Evolutionary conservation across 495 filamentous ascomycete genomes (phyloP).

Genomic region (Clohesyomyces aquaticus): DNA sequence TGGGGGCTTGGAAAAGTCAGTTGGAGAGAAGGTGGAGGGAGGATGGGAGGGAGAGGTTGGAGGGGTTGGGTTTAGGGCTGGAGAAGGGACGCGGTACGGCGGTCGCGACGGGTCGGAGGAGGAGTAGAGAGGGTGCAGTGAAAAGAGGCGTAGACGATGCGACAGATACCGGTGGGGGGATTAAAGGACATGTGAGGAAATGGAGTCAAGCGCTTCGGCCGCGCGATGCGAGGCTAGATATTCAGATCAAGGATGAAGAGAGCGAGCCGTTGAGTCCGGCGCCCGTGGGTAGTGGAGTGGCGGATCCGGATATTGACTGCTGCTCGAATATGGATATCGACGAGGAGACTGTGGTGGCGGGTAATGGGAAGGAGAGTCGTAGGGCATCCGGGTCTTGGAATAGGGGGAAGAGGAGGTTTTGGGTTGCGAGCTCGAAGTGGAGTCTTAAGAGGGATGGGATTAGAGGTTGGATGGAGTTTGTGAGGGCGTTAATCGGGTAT

Average conservation of each 20-base stretch:
- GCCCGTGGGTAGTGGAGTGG: neutral
- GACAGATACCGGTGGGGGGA: neutral
- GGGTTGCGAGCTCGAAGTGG: conserved; percentile 6
- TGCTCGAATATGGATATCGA: too few relatives aligned
- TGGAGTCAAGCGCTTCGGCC: conserved; percentile 18
- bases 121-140: too few relatives aligned
- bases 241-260: conserved; percentile 14
- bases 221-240: neutral
- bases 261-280: conserved; percentile 13
- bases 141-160: too few relatives aligned
- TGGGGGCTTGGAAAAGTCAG: conserved; percentile 20
- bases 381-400: too few relatives aligned
- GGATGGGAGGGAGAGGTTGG: neutral
- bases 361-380: too few relatives aligned
- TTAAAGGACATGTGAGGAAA: neutral
- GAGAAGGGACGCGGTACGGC: neutral
- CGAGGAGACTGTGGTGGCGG: too few relatives aligned
- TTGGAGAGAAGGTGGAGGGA: conserved; percentile 21
- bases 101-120: too few relatives aligned
- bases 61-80: neutral
- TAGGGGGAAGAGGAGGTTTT: conserved; percentile 3
- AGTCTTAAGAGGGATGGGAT: conserved; percentile 22
- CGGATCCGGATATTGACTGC: too few relatives aligned
- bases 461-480: conserved; percentile 13
- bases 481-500: conserved; percentile 19